These are phyloP conservation scores for Phytophthora multivora DNA, from an alignment of 352 stramenopile species.

Conservation along the genomic window DNA sequence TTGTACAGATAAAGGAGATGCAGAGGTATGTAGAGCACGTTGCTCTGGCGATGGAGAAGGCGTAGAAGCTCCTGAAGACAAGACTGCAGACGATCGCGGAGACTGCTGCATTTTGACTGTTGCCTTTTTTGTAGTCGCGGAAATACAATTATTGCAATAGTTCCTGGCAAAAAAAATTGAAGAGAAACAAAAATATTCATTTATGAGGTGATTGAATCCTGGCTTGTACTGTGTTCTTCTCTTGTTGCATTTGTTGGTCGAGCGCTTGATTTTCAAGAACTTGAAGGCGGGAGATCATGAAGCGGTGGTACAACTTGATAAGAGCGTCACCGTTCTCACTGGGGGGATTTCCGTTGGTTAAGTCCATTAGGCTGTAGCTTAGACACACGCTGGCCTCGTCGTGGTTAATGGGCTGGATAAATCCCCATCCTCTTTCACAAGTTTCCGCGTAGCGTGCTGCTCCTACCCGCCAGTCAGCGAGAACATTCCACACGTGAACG, in stretches of 20 bases:
- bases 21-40: not conserved
- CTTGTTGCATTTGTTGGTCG: not conserved
- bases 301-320: not conserved
- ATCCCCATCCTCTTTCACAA: not conserved
- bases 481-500: too few species aligned
- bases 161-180: too few species aligned
- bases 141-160: not conserved
- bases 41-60: not conserved
- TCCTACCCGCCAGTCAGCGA: not conserved
- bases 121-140: not conserved
- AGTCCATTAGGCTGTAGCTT: not conserved
- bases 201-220: too few species aligned
- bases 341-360: not conserved
- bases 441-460: not conserved
- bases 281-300: not conserved
- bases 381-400: not conserved
- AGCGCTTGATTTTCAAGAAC: constrained; percentile 1
- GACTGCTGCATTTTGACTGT: not conserved
- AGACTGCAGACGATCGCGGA: not conserved
- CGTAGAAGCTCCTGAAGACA: not conserved
- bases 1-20: not conserved
- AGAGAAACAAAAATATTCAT: too few species aligned
- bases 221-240: too few species aligned
- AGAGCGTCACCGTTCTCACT: not conserved
- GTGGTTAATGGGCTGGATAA: constrained; percentile 1